phyloP scores from a whole-genome alignment of 1,284 basidiomycete genomes.

The Trametes hirsuta region DNA sequence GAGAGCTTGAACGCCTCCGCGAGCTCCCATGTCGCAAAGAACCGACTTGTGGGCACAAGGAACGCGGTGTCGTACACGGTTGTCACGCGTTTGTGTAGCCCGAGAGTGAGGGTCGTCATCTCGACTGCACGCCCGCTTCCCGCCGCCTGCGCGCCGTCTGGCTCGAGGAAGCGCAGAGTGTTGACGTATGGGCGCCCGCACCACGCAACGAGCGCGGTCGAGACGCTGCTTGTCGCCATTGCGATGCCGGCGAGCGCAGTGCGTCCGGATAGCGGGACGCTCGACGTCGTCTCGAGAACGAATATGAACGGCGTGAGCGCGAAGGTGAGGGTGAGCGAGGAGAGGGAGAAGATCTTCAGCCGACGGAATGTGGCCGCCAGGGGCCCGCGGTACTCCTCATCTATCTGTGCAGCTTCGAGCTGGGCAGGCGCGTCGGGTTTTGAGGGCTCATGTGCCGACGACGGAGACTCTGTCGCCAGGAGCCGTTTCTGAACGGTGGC shows the following conservation, averaged over 20 bases:
- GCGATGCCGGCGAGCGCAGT: constrained; percentile 71
- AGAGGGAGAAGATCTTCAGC: constrained; percentile 83
- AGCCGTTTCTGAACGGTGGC: background rate
- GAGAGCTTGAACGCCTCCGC: constrained; percentile 56
- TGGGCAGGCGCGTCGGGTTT: background rate
- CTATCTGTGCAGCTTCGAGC: constrained; percentile 1
- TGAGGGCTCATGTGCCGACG: background rate
- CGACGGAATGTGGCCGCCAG: constrained; percentile 72
- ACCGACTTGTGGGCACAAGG: constrained; percentile 67
- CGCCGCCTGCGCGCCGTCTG: constrained; percentile 16
- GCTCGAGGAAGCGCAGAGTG: constrained; percentile 39
- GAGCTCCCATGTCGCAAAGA: constrained; percentile 84
- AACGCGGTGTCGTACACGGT: constrained; percentile 78
- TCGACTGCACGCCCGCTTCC: constrained; percentile 51
- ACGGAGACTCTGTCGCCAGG: background rate
- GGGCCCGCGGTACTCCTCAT: constrained; percentile 59
- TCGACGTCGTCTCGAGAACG: constrained; percentile 66
- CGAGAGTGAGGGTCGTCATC: constrained; percentile 70
- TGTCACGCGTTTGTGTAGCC: constrained; percentile 60
- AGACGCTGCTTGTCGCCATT: constrained; percentile 69
- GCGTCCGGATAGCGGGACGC: constrained; percentile 72
- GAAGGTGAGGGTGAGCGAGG: constrained; percentile 74
- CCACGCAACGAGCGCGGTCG: constrained; percentile 79
- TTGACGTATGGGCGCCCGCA: constrained; percentile 59
- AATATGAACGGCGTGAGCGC: constrained; percentile 81